These are phyloP conservation scores for Crithidia acanthocephali DNA, from an alignment of 208 protist genomes.

Conservation along the genomic window DNA sequence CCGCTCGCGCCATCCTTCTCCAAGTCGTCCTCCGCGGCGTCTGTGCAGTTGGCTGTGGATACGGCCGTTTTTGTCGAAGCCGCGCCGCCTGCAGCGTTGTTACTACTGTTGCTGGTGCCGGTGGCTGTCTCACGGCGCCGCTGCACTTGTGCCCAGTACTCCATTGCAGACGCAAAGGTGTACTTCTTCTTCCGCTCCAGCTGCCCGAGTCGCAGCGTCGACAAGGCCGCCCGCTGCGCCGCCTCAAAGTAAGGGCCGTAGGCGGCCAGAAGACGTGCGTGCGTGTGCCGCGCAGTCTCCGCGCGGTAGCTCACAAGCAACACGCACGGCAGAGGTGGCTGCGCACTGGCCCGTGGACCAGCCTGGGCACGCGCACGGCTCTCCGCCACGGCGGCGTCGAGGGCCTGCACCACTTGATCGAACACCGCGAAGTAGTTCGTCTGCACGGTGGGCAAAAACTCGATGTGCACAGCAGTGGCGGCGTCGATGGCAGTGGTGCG, in stretches of 20 bases:
- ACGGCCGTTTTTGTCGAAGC: neutral
- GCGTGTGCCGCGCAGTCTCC: slow-evolving; percentile 46
- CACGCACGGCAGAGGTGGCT: slow-evolving; percentile 40
- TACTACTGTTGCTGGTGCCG: slow-evolving; percentile 9
- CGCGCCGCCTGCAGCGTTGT: neutral
- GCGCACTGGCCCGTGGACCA: neutral
- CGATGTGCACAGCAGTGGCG: slow-evolving; percentile 8
- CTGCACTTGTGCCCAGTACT: slow-evolving; percentile 78
- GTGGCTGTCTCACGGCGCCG: slow-evolving; percentile 47
- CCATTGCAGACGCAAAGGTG: slow-evolving; percentile 40
- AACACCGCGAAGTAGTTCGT: slow-evolving; percentile 58
- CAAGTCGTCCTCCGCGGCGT: neutral
- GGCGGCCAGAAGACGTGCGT: slow-evolving; percentile 67
- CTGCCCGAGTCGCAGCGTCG: slow-evolving; percentile 33
- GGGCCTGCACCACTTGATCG: slow-evolving; percentile 45
- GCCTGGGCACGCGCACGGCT: slow-evolving; percentile 16
- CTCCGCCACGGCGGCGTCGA: slow-evolving; percentile 25
- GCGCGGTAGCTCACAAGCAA: slow-evolving; percentile 69
- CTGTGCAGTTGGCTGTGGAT: neutral
- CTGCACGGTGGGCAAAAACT: slow-evolving; percentile 53
- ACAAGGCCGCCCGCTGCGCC: slow-evolving; percentile 43
- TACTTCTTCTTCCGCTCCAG: slow-evolving; percentile 35
- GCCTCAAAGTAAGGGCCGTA: slow-evolving; percentile 72
- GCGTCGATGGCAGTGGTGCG: slow-evolving; percentile 1
- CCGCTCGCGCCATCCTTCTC: no score